Percentiles rank a stretch among this genome's conserved stretches.
phyloP scores from a whole-genome alignment of 805 yeast species.

The Blastobotrys mokoenaii region DNA sequence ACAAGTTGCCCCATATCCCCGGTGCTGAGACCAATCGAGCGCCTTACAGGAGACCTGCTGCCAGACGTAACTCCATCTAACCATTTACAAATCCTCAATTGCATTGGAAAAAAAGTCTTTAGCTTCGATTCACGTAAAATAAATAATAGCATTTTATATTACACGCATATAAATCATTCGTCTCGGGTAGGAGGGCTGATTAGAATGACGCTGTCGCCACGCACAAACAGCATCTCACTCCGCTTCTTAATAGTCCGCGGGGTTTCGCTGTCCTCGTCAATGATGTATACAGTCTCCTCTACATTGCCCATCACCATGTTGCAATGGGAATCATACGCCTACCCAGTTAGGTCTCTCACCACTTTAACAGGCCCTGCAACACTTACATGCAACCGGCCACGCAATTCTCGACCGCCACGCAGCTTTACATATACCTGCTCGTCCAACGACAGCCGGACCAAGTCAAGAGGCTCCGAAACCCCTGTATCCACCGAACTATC shows the following conservation, averaged over 20 bases:
- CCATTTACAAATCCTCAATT: too few relatives aligned
- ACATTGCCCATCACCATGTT: constrained; percentile 93
- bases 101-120: too few relatives aligned
- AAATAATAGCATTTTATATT: background rate
- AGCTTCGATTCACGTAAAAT: too few relatives aligned
- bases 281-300: constrained; percentile 63
- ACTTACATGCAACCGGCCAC: constrained; percentile 75
- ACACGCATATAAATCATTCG: constrained; percentile 2
- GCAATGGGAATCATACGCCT: constrained; percentile 93
- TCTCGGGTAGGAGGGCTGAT: constrained; percentile 40
- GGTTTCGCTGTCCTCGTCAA: constrained; percentile 37
- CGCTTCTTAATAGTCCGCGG: constrained; percentile 41
- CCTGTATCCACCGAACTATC: too few relatives aligned
- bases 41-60: constrained; percentile 25
- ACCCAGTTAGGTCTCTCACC: background rate
- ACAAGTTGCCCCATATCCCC: constrained; percentile 54
- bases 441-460: constrained; percentile 77
- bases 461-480: constrained; percentile 70
- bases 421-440: constrained; percentile 81
- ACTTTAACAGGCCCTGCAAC: background rate
- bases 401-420: constrained; percentile 88
- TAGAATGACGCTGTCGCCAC: constrained; percentile 95
- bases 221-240: constrained; percentile 84
- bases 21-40: constrained; percentile 35
- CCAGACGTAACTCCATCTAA: constrained; percentile 55